Percentiles rank a stretch among this genome's conserved stretches.
phyloP scores from a whole-genome alignment of 73 alveolate genomes.

The Symbiodinium pilosum region DNA sequence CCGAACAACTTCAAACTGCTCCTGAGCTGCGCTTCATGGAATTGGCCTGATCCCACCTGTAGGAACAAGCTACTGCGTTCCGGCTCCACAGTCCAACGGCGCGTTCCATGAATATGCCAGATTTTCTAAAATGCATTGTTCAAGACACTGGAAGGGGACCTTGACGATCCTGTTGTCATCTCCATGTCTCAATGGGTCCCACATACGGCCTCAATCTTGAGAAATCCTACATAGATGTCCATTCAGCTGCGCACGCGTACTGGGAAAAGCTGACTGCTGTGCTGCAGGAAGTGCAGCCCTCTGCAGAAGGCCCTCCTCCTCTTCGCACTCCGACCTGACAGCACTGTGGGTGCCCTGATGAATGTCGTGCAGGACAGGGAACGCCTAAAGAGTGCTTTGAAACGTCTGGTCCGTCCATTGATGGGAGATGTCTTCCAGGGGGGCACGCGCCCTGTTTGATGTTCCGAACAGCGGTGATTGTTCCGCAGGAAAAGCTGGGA shows the following conservation, averaged over 20 bases:
- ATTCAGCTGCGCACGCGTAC: too few relatives aligned
- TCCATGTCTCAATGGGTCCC: too few relatives aligned
- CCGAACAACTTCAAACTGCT: constrained; percentile 89
- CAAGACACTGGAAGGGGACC: not conserved
- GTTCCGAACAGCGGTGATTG: not conserved
- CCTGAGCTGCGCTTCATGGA: not conserved
- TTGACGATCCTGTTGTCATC: not conserved
- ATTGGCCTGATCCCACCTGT: too few relatives aligned
- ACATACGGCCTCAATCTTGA: too few relatives aligned
- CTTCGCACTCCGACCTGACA: constrained; percentile 82
- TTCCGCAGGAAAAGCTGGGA: constrained; percentile 66
- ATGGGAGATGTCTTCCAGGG: too few relatives aligned
- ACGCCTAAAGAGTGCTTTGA: too few relatives aligned
- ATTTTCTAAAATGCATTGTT: too few relatives aligned
- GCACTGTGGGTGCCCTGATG: constrained; percentile 54
- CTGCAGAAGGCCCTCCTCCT: constrained; percentile 62
- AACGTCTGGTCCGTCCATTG: too few relatives aligned
- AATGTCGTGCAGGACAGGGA: constrained; percentile 46
- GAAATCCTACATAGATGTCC: too few relatives aligned
- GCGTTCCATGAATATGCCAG: too few relatives aligned
- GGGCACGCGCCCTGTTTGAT: not conserved
- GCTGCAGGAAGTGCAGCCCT: constrained; percentile 72
- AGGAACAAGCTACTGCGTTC: too few relatives aligned
- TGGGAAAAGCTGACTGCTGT: too few relatives aligned
- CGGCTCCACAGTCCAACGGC: not conserved